Percentiles rank a stretch among this genome's conserved stretches.
phyloP scores from a whole-genome alignment of 345 rosid species.

The Erodium maritimum region DNA sequence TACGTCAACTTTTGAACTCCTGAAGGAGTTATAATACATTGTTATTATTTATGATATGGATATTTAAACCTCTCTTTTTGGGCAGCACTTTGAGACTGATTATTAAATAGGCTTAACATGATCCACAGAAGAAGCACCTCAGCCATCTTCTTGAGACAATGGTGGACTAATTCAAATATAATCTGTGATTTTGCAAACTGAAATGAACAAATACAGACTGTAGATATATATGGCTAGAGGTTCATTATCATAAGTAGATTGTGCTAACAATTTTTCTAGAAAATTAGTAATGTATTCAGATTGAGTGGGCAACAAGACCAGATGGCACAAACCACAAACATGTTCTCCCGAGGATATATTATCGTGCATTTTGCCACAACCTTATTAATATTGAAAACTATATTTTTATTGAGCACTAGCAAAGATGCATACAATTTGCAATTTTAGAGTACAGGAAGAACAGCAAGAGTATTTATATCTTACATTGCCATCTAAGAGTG shows the following conservation, averaged over 20 bases:
- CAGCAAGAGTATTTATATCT: neutral
- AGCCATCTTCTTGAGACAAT: neutral
- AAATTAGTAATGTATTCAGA: neutral
- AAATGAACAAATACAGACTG: no score
- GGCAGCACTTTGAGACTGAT: neutral
- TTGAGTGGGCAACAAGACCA: neutral
- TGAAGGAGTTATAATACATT: neutral
- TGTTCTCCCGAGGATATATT: neutral
- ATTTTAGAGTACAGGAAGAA: neutral
- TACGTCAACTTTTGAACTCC: neutral
- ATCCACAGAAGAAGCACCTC: neutral
- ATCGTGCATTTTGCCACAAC: neutral
- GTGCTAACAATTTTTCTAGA: neutral
- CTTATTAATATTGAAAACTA: neutral
- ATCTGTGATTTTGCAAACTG: no score
- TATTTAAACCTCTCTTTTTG: no score
- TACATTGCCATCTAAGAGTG: neutral
- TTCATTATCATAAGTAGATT: neutral
- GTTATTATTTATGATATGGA: no score
- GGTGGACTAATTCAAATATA: no score
- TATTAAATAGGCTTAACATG: neutral
- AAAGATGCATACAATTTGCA: neutral
- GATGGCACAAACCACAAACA: neutral
- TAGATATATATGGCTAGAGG: neutral
- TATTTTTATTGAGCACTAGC: neutral